phyloP scores from a whole-genome alignment of 140 eudicot genomes.

The Anethum foeniculum region DNA sequence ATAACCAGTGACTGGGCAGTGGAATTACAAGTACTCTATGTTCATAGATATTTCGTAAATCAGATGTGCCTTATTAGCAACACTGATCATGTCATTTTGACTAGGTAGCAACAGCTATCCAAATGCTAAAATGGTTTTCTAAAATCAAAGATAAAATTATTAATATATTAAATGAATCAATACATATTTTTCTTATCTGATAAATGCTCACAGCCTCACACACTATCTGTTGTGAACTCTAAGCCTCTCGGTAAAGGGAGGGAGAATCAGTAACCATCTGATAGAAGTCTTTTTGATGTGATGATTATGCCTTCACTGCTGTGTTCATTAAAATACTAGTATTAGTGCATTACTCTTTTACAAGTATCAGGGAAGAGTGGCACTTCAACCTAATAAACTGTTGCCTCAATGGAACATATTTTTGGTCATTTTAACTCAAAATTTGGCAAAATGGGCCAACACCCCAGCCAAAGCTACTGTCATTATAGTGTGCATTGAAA shows the following conservation, averaged over 20 bases:
- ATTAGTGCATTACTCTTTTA: not conserved
- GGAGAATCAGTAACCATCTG: not conserved
- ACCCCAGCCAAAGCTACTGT: not conserved
- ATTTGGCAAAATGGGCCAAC: not conserved
- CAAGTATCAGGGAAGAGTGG: not conserved
- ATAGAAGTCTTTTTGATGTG: not conserved
- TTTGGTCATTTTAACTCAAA: not conserved
- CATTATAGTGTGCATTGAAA: not conserved
- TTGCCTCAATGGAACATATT: not conserved
- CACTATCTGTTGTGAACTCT: not conserved
- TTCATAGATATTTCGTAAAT: not conserved
- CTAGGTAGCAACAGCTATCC: not conserved
- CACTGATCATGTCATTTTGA: not conserved
- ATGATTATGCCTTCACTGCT: not conserved
- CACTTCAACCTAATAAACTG: not conserved
- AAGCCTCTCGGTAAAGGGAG: not conserved
- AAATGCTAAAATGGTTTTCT: not conserved
- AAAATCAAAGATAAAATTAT: not conserved
- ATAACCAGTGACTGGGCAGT: not conserved
- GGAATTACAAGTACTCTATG: not conserved
- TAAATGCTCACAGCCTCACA: not conserved
- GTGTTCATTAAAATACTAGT: not conserved
- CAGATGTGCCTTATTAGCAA: not conserved
- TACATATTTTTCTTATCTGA: not conserved
- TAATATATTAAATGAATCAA: too few species aligned